phyloP scores from a whole-genome alignment of 306 rosid species.

The Medicago lupulina region DNA sequence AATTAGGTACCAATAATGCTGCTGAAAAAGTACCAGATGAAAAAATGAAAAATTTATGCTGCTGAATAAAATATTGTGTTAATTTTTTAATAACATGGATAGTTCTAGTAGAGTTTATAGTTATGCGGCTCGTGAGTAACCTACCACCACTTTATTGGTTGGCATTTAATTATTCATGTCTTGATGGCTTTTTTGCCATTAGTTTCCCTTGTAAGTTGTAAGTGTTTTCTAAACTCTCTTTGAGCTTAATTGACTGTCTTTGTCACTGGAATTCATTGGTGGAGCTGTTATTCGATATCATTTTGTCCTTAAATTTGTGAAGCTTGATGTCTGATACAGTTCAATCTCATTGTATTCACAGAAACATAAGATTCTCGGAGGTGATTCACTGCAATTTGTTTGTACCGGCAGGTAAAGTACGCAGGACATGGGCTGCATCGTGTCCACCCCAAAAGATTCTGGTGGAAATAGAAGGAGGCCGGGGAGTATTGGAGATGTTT shows the following conservation, averaged over 20 bases:
- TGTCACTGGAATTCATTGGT: conserved; percentile 35
- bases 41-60: conserved; percentile 14
- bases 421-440: conserved; percentile 87
- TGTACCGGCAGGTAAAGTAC: conserved; percentile 58
- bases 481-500: conserved; percentile 89
- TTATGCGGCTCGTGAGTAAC: conserved; percentile 71
- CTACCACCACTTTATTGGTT: conserved; percentile 77
- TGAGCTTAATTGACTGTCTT: conserved; percentile 33
- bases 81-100: conserved; percentile 39
- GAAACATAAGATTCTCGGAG: conserved; percentile 37
- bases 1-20: conserved; percentile 31
- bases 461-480: conserved; percentile 90
- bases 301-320: conserved; percentile 34
- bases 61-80: conserved; percentile 19
- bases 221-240: conserved; percentile 41
- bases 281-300: conserved; percentile 38
- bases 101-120: conserved; percentile 53
- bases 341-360: conserved; percentile 17
- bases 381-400: conserved; percentile 47
- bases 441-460: conserved; percentile 78
- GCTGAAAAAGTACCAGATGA: conserved; percentile 23
- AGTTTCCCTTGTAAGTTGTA: conserved; percentile 41
- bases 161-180: conserved; percentile 61
- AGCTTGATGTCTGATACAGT: conserved; percentile 44
- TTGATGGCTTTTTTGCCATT: conserved; percentile 47